phyloP scores from a whole-genome alignment of 768 basidiomycete species.

The Trametes cubensis region DNA sequence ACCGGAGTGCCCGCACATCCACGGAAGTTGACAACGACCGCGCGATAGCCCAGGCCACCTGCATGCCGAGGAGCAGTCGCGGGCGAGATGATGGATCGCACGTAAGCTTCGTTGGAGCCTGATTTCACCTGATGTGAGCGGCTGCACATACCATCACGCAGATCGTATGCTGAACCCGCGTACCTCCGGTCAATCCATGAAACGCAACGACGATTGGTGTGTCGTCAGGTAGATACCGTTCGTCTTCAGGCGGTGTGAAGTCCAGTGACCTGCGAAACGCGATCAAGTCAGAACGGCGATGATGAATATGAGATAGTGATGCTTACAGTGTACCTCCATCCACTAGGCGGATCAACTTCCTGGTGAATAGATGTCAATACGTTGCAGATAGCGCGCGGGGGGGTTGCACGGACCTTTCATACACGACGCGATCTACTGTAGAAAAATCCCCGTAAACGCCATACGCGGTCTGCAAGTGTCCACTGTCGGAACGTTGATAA shows the following conservation, averaged over 20 bases:
- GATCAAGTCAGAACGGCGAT: background rate
- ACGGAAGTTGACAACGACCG: slow-evolving; percentile 87
- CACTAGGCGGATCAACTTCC: slow-evolving; percentile 47
- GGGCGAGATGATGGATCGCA: slow-evolving; percentile 75
- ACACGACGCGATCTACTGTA: slow-evolving; percentile 54
- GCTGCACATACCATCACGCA: background rate
- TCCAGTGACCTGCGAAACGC: slow-evolving; percentile 54
- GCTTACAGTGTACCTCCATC: slow-evolving; percentile 70
- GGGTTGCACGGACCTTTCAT: slow-evolving; percentile 48
- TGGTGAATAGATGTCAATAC: slow-evolving; percentile 29
- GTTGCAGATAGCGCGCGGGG: background rate
- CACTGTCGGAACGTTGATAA: slow-evolving; percentile 39
- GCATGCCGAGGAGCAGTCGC: slow-evolving; percentile 66
- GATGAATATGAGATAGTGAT: background rate
- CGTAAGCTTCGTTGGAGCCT: slow-evolving; percentile 91
- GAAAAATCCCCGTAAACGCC: slow-evolving; percentile 63
- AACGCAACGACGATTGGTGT: slow-evolving; percentile 57
- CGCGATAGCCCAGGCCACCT: slow-evolving; percentile 88
- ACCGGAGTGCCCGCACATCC: slow-evolving; percentile 88
- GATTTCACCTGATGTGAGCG: background rate
- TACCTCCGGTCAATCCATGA: slow-evolving; percentile 51
- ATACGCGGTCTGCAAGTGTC: slow-evolving; percentile 65
- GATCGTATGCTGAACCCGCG: slow-evolving; percentile 8
- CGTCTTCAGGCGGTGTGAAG: slow-evolving; percentile 48
- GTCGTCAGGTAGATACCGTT: slow-evolving; percentile 35